Evolutionary conservation across 345 rosid genomes (phyloP).

Genomic region (Aurinia saxatilis): DNA sequence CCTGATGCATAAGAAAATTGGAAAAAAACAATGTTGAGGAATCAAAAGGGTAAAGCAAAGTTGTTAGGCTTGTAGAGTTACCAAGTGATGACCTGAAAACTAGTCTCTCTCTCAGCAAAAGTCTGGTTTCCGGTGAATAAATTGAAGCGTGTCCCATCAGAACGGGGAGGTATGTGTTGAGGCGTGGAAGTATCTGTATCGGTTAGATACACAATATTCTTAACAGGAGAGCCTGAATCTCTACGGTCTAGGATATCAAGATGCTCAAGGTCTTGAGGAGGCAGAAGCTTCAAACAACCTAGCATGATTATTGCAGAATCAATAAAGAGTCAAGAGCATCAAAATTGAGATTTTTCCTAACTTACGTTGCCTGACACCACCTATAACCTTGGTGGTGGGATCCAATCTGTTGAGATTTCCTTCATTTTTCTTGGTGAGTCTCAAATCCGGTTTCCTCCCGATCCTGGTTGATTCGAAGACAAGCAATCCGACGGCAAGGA

Average conservation of each 20-base stretch:
- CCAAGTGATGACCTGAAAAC: constrained; percentile 60
- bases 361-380: constrained; percentile 27
- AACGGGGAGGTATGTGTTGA: constrained; percentile 24
- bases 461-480: constrained; percentile 61
- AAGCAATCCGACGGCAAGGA: constrained; percentile 48
- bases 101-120: constrained; percentile 63
- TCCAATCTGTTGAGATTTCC: constrained; percentile 30
- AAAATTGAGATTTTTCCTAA: too few species aligned
- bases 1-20: constrained; percentile 65
- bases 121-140: constrained; percentile 78
- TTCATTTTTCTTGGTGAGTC: constrained; percentile 8
- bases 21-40: background rate
- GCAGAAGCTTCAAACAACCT: constrained; percentile 86
- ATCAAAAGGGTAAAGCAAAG: background rate
- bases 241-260: constrained; percentile 46
- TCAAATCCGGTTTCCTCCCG: constrained; percentile 30
- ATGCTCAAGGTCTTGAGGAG: constrained; percentile 61
- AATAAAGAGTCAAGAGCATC: too few species aligned
- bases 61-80: constrained; percentile 20
- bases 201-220: constrained; percentile 47
- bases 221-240: constrained; percentile 45
- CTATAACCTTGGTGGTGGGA: constrained; percentile 25
- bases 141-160: constrained; percentile 54
- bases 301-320: background rate
- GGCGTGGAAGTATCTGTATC: constrained; percentile 25